Percentiles rank a stretch among this genome's conserved stretches.
Evolutionary conservation across 2,329 filamentous ascomycete species (phyloP).

Genomic region (Fusarium burgessii): DNA sequence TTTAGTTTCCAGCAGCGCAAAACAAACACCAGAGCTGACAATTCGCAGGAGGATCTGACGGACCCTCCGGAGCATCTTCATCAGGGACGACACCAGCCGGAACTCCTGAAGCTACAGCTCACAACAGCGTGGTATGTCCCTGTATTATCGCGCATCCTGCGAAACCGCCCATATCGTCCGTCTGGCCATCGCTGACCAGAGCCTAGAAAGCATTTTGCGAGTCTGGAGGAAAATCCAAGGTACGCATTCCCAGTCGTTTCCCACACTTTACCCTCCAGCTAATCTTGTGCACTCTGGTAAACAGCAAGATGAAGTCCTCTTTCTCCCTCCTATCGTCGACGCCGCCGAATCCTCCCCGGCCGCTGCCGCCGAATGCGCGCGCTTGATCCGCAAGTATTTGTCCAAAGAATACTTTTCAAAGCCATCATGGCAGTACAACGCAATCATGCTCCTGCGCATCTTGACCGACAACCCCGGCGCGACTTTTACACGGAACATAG

Average conservation of each 20-base stretch:
- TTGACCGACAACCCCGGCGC: slow-evolving; percentile 90
- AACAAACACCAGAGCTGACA: slow-evolving; percentile 14
- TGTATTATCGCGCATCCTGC: slow-evolving; percentile 13
- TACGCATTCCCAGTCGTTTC: slow-evolving; percentile 49
- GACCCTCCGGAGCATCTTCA: slow-evolving; percentile 47
- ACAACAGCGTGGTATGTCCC: slow-evolving; percentile 72
- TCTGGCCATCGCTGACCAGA: slow-evolving; percentile 39
- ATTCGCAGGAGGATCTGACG: slow-evolving; percentile 33
- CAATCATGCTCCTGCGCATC: slow-evolving; percentile 94
- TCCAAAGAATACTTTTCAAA: slow-evolving; percentile 74
- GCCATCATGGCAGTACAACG: slow-evolving; percentile 89
- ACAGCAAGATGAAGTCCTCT: slow-evolving; percentile 89
- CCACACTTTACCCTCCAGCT: slow-evolving; percentile 2
- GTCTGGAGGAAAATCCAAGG: slow-evolving; percentile 70
- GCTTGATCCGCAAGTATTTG: slow-evolving; percentile 84
- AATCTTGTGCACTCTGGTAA: slow-evolving; percentile 9
- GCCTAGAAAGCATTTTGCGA: slow-evolving; percentile 83
- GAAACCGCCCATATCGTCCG: slow-evolving; percentile 6
- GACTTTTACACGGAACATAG: slow-evolving; percentile 91
- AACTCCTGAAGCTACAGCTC: slow-evolving; percentile 75
- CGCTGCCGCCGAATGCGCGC: slow-evolving; percentile 85
- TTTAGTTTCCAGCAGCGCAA: not conserved
- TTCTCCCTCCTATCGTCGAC: slow-evolving; percentile 94
- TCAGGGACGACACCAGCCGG: slow-evolving; percentile 57
- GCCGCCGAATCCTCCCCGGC: slow-evolving; percentile 90